Conservation (phyloP, 2,329 filamentous ascomycete species). For the Verruconis gallopava region DNA sequence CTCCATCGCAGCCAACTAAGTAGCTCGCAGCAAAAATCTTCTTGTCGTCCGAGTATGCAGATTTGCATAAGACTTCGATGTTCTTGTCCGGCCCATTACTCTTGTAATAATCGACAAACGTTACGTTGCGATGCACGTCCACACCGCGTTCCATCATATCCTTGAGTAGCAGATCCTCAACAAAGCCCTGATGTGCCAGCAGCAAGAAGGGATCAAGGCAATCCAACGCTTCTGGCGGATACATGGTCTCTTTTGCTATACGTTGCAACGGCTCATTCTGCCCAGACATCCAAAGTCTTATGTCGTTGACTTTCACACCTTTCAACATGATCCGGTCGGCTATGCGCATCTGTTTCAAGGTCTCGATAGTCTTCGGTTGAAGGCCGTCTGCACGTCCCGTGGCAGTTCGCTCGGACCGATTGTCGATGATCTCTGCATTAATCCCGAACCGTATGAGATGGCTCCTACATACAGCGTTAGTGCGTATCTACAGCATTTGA, state of each 20-base stretch:
- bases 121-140: constrained; percentile 49
- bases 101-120: constrained; percentile 41
- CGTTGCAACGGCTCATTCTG: constrained; percentile 37
- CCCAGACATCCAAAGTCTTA: constrained; percentile 53
- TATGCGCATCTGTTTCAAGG: constrained; percentile 59
- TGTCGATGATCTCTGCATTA: constrained; percentile 53
- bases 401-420: constrained; percentile 53
- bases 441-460: constrained; percentile 54
- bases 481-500: not conserved
- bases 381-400: constrained; percentile 59
- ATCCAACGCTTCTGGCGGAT: constrained; percentile 37
- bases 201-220: constrained; percentile 41
- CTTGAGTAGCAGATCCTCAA: constrained; percentile 57
- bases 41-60: constrained; percentile 23
- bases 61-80: constrained; percentile 30
- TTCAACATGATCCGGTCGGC: constrained; percentile 54
- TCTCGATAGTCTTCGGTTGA: constrained; percentile 69
- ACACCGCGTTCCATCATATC: constrained; percentile 53
- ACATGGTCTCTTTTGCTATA: constrained; percentile 54
- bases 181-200: constrained; percentile 58
- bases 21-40: constrained; percentile 45
- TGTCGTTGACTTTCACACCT: constrained; percentile 60
- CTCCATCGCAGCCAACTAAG: constrained; percentile 60
- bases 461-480: constrained; percentile 24
- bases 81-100: constrained; percentile 23